These are phyloP conservation scores for Extremus antarcticus DNA, from an alignment of 495 filamentous ascomycete genomes.

Conservation along the genomic window DNA sequence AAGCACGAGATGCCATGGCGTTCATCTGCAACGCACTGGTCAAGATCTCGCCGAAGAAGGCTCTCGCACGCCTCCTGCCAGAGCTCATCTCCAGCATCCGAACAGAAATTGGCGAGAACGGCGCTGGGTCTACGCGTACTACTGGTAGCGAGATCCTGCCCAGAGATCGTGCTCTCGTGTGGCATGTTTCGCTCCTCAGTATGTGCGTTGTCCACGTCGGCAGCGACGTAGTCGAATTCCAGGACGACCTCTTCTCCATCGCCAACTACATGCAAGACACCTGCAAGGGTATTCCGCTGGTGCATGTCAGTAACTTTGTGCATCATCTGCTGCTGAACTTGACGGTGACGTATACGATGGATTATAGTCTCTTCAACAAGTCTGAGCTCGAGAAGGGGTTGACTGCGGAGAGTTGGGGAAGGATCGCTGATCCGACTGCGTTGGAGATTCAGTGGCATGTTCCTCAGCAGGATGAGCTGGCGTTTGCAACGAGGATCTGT, in stretches of 20 bases:
- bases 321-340: conserved; percentile 98
- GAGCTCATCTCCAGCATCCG: conserved; percentile 84
- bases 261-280: conserved; percentile 91
- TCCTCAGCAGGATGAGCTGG: conserved; percentile 63
- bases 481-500: conserved; percentile 82
- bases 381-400: conserved; percentile 45
- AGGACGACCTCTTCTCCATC: conserved; percentile 79
- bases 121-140: conserved; percentile 88
- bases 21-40: conserved; percentile 94
- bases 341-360: conserved; percentile 83
- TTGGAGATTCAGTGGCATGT: conserved; percentile 87
- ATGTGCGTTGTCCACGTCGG: conserved; percentile 98
- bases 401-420: conserved; percentile 69
- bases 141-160: conserved; percentile 89
- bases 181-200: conserved; percentile 94
- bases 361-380: conserved; percentile 75
- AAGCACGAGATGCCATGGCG: conserved; percentile 94
- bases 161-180: conserved; percentile 82
- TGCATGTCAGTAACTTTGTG: conserved; percentile 94
- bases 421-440: conserved; percentile 52
- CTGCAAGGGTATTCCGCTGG: conserved; percentile 83
- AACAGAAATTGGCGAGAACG: conserved; percentile 93
- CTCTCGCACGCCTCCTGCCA: conserved; percentile 78
- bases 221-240: conserved; percentile 74
- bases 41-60: conserved; percentile 88